Base-by-base conservation (phyloP, 2,329 filamentous ascomycete genomes). In the Fusarium protoensiforme region DNA sequence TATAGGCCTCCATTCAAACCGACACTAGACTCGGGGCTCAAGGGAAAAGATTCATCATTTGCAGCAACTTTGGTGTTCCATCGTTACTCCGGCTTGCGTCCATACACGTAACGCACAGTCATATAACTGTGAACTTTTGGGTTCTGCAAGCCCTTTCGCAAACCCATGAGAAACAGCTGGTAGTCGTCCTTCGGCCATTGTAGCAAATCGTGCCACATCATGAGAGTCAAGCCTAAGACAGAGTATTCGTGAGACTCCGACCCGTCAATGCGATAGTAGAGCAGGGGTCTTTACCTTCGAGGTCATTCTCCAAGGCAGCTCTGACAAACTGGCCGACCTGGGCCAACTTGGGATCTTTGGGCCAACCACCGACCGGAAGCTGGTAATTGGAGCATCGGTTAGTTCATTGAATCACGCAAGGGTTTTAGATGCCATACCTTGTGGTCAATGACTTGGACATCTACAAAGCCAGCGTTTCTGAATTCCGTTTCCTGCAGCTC, bases 281-380 rank as follows among this genome's bases (percentile, higher is more conserved):
- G 14, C 5, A 18, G 6, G 18, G 10, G 24, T 54, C n/a, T 35
- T 63, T 43, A 43, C 57, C 57, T 13, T 59, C 57, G 5, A 59
- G 38, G 57, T 59, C 57, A 59, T 59, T 59, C 20, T 62, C 59
- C 43, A 54, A 35, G 2, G 33, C 33, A 16, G 22, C 33, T 53
- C 35, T 57, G 9, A 8, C 69, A 69, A 10, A 72, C 60, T 57
- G 14, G 6, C 69, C 69, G 8, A 72, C 60, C 51, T 72, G 58
- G 2, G 69, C 66, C 0, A 72, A 36, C 1, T 53, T 69, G 0
- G 60, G 36, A 9, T 72, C 69, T 11, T 72, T 72, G 4, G 69
- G 41, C 69, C 69, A 72, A 10, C 67, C 65, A 4, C 69, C 69
- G 13, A 72, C 70, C 0, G 69, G 69, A 11, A 72, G 38, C 69